These are phyloP conservation scores for Trichothecium sympodiale DNA, from an alignment of 2,329 filamentous ascomycete genomes.

Conservation along the genomic window DNA sequence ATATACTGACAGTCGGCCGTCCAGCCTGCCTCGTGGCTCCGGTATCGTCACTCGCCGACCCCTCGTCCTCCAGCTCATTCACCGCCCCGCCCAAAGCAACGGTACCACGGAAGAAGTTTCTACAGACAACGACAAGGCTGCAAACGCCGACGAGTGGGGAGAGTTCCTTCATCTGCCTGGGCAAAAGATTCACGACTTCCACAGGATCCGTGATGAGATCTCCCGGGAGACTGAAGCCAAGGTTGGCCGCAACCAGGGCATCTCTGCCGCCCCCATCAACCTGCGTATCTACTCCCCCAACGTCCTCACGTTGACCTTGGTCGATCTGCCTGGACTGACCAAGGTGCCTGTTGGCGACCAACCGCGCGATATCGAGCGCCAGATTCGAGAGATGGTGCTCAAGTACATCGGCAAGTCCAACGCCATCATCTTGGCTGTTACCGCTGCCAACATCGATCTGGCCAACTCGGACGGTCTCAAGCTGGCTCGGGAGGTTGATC, in stretches of 20 bases:
- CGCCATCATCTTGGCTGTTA: conserved; percentile 94
- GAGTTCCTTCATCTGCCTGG: conserved; percentile 97
- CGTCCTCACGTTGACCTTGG: conserved; percentile 89
- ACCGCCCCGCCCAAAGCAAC: conserved; percentile 67
- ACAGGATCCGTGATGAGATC: conserved; percentile 97
- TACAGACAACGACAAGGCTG: conserved; percentile 66
- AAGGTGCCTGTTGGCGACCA: conserved; percentile 96
- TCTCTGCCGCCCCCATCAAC: conserved; percentile 95
- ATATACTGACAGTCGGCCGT: conserved; percentile 7
- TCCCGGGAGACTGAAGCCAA: conserved; percentile 92
- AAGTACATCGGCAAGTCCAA: conserved; percentile 99
- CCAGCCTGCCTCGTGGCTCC: conserved; percentile 86
- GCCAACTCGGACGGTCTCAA: conserved; percentile 98
- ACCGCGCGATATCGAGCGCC: conserved; percentile 88
- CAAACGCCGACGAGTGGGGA: conserved; percentile 94
- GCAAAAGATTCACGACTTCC: conserved; percentile 96
- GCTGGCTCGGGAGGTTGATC: conserved; percentile 90
- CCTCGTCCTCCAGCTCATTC: conserved; percentile 95
- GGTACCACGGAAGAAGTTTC: conserved; percentile 58
- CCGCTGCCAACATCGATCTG: conserved; percentile 92
- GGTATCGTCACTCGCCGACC: conserved; percentile 95
- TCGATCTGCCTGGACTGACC: conserved; percentile 91
- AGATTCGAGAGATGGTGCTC: conserved; percentile 95
- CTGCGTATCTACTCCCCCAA: conserved; percentile 97
- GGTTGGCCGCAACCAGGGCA: conserved; percentile 91